A percentile compares a stretch with the other conserved stretches of the same genome.
phyloP scores from a whole-genome alignment of 164 flowering plant species.

The Paratinospora sagittata region DNA sequence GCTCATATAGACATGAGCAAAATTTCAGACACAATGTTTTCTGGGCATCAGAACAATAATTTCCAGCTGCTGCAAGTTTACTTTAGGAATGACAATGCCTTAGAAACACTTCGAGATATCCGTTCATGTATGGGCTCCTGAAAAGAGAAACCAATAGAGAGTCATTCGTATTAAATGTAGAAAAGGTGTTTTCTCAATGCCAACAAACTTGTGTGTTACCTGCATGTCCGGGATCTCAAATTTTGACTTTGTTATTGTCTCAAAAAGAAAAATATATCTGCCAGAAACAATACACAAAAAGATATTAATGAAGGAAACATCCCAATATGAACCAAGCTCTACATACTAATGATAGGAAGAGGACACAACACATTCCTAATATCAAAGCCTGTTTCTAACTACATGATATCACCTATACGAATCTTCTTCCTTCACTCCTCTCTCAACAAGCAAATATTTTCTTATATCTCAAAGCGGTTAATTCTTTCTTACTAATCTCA shows the following conservation, averaged over 20 bases:
- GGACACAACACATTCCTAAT: background rate
- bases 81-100: slow-evolving; percentile 47
- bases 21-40: background rate
- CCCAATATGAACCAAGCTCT: background rate
- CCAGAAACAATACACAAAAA: slow-evolving; percentile 7
- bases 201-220: slow-evolving; percentile 31
- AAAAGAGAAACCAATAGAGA: slow-evolving; percentile 16
- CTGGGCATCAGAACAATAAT: background rate
- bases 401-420: too few species aligned
- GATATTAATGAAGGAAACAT: background rate
- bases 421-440: too few species aligned
- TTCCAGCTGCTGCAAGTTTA: background rate
- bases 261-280: slow-evolving; percentile 84
- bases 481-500: too few species aligned
- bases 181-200: background rate
- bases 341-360: background rate
- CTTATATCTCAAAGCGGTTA: too few species aligned
- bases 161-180: background rate
- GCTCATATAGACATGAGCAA: background rate
- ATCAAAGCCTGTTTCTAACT: background rate
- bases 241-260: slow-evolving; percentile 75
- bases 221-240: slow-evolving; percentile 49
- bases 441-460: too few species aligned
- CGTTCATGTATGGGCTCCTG: slow-evolving; percentile 82
- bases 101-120: slow-evolving; percentile 61